phyloP scores from a whole-genome alignment of 1,139 yeast species.

The Blastobotrys apis region DNA sequence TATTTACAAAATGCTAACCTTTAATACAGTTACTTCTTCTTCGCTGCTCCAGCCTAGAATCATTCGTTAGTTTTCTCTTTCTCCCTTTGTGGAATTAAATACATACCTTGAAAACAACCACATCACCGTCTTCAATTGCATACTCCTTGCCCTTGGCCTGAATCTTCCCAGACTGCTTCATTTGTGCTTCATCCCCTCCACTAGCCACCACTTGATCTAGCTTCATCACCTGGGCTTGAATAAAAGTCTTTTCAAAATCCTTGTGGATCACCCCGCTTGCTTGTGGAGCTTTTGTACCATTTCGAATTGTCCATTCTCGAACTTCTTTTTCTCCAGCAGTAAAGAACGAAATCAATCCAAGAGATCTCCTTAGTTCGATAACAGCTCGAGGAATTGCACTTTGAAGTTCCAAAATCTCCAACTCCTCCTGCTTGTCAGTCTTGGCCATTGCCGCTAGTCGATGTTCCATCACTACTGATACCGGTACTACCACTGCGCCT shows the following conservation, averaged over 20 bases:
- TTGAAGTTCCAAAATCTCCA: constrained; percentile 65
- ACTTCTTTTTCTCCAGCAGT: constrained; percentile 90
- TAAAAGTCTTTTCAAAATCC: constrained; percentile 77
- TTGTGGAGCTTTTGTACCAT: constrained; percentile 79
- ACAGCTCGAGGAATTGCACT: constrained; percentile 83
- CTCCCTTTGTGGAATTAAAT: too few relatives aligned
- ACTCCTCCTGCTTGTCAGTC: constrained; percentile 76
- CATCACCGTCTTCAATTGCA: constrained; percentile 72
- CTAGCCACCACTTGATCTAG: constrained; percentile 28
- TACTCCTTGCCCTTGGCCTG: constrained; percentile 59
- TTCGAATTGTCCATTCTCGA: constrained; percentile 85
- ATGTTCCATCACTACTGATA: constrained; percentile 82
- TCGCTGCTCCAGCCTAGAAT: constrained; percentile 12
- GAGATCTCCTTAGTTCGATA: constrained; percentile 52
- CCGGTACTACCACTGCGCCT: constrained; percentile 81
- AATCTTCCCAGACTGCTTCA: constrained; percentile 31
- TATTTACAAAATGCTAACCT: not conserved
- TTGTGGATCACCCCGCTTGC: constrained; percentile 95
- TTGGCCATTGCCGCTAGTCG: constrained; percentile 69
- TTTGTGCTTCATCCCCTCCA: constrained; percentile 31
- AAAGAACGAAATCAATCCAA: constrained; percentile 69
- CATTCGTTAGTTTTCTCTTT: not conserved
- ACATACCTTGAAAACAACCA: constrained; percentile 50
- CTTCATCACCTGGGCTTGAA: constrained; percentile 78
- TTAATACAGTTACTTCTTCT: not conserved